A percentile compares a stretch with the other conserved stretches of the same genome.
phyloP scores from a whole-genome alignment of 495 filamentous ascomycete genomes.

The Trichoderma gamsii region DNA sequence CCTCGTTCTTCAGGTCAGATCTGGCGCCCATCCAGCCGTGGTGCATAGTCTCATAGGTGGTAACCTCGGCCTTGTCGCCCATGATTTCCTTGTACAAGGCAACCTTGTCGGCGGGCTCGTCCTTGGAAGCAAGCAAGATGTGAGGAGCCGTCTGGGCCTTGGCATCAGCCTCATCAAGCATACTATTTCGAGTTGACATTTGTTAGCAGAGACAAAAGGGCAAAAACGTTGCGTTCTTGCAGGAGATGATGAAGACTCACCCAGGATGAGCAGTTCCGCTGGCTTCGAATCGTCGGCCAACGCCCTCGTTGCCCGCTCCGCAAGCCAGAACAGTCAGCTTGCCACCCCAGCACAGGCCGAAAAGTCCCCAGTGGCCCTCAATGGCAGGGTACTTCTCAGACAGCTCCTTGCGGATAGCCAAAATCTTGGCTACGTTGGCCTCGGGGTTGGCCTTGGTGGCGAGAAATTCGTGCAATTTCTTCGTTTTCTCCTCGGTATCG shows the following conservation, averaged over 20 bases:
- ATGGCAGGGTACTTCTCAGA: conserved; percentile 26
- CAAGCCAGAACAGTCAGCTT: conserved; percentile 37
- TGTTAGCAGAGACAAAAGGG: not conserved
- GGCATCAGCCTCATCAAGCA: conserved; percentile 39
- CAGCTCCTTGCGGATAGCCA: conserved; percentile 23
- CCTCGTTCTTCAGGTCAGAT: conserved; percentile 46
- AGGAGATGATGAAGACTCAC: conserved; percentile 22
- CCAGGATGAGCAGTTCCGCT: conserved; percentile 46
- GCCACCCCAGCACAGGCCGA: conserved; percentile 49
- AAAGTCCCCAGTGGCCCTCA: conserved; percentile 37
- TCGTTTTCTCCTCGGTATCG: conserved; percentile 41
- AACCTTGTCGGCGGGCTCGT: conserved; percentile 42
- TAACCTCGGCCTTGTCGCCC: conserved; percentile 36
- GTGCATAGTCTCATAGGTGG: conserved; percentile 47
- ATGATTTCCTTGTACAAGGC: conserved; percentile 38
- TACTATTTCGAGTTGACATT: conserved; percentile 22
- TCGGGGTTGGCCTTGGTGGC: conserved; percentile 23
- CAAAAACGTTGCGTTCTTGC: not conserved
- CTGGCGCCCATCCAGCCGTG: conserved; percentile 62
- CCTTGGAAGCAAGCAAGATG: conserved; percentile 46
- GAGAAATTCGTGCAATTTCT: conserved; percentile 26
- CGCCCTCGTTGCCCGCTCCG: conserved; percentile 22
- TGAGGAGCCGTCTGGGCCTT: conserved; percentile 20
- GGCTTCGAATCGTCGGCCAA: conserved; percentile 39
- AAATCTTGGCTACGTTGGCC: conserved; percentile 25